These are phyloP conservation scores for Diospyros lotus DNA, from an alignment of 148 eudicot species.

Conservation along the genomic window DNA sequence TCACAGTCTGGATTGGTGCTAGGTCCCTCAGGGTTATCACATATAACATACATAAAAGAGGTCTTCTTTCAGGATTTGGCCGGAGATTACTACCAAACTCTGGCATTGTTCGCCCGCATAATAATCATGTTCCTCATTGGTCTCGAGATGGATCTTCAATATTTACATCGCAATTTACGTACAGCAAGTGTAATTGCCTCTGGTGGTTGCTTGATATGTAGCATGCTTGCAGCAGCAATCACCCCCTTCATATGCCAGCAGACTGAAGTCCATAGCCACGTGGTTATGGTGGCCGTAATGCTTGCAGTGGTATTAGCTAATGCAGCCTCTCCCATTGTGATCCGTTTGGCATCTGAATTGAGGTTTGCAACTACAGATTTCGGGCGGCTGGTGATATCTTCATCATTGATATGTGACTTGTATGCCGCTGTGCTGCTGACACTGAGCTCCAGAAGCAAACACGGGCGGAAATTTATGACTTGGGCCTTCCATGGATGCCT, in stretches of 20 bases:
- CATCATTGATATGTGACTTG: slow-evolving; percentile 52
- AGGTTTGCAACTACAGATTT: slow-evolving; percentile 62
- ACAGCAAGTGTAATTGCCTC: slow-evolving; percentile 43
- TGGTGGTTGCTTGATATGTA: slow-evolving; percentile 44
- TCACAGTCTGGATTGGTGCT: slow-evolving; percentile 84
- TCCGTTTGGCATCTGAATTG: slow-evolving; percentile 64
- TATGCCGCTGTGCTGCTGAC: slow-evolving; percentile 33
- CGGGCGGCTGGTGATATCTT: slow-evolving; percentile 67
- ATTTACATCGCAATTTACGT: slow-evolving; percentile 52
- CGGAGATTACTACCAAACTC: slow-evolving; percentile 67
- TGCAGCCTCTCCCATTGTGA: slow-evolving; percentile 65
- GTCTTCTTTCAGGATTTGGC: slow-evolving; percentile 58
- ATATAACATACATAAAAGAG: slow-evolving; percentile 23
- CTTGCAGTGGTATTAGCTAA: slow-evolving; percentile 44
- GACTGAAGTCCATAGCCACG: slow-evolving; percentile 20
- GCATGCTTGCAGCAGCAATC: slow-evolving; percentile 52
- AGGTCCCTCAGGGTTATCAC: slow-evolving; percentile 77
- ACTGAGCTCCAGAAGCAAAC: slow-evolving; percentile 22
- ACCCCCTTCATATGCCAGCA: slow-evolving; percentile 27
- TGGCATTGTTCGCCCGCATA: slow-evolving; percentile 72
- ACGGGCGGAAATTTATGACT: not conserved
- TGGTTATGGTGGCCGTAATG: slow-evolving; percentile 35
- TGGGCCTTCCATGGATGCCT: slow-evolving; percentile 29
- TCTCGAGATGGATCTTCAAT: slow-evolving; percentile 72
- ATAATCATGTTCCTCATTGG: slow-evolving; percentile 80